phyloP scores from a whole-genome alignment of 371 early-diverging fungal genomes.

The Rhizopus stolonifer region DNA sequence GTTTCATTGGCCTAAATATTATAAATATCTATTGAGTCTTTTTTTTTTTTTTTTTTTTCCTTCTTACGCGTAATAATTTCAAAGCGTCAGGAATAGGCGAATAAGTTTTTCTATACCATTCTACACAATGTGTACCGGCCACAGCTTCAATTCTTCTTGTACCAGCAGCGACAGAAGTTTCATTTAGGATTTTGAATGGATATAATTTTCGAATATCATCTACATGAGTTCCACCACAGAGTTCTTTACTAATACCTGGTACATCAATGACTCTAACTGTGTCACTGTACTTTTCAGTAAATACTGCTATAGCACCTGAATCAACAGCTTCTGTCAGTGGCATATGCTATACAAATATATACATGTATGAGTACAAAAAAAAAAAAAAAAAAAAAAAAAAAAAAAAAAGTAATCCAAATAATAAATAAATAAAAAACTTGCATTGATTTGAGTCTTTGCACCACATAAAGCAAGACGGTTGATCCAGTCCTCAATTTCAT shows the following conservation, averaged over 20 bases:
- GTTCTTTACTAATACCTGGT: constrained; percentile 64
- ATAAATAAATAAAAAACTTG: too few species aligned
- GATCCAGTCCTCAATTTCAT: constrained; percentile 58
- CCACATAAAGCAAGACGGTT: constrained; percentile 53
- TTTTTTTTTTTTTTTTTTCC: neutral
- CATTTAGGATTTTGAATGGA: constrained; percentile 71
- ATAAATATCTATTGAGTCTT: too few species aligned
- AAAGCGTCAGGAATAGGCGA: constrained; percentile 46
- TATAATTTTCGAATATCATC: constrained; percentile 55
- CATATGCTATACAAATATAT: constrained; percentile 36
- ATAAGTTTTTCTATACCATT: constrained; percentile 52
- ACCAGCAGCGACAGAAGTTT: constrained; percentile 74
- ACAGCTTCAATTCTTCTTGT: constrained; percentile 80
- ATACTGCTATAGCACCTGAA: constrained; percentile 65
- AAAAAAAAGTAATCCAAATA: too few species aligned
- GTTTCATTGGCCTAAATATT: constrained; percentile 36
- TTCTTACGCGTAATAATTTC: constrained; percentile 38
- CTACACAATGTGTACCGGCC: constrained; percentile 59
- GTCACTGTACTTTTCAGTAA: constrained; percentile 70
- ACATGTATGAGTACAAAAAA: neutral
- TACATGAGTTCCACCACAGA: constrained; percentile 82
- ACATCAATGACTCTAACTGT: constrained; percentile 64
- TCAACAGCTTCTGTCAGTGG: constrained; percentile 61
- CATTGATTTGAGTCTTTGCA: constrained; percentile 45
- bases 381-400: neutral